phyloP scores from a whole-genome alignment of 805 yeast genomes.

The Lachancea fermentati region DNA sequence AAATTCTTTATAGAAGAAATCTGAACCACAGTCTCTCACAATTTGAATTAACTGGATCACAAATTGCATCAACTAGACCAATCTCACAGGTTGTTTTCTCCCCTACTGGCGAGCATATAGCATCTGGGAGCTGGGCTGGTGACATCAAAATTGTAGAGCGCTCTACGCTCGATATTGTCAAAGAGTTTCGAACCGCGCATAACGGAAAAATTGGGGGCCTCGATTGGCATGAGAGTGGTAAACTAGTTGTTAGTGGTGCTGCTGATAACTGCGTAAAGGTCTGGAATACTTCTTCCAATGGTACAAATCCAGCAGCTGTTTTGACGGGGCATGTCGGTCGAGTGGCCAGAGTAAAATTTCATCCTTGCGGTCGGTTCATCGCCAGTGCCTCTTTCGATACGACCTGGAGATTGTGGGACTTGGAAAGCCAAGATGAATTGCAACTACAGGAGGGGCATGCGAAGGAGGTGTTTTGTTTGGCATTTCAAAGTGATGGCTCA shows the following conservation, averaged over 20 bases:
- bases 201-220: conserved; percentile 65
- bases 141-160: conserved; percentile 45
- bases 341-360: conserved; percentile 55
- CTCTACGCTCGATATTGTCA: conserved; percentile 32
- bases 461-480: conserved; percentile 57
- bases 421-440: conserved; percentile 43
- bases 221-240: conserved; percentile 49
- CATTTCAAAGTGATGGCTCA: conserved; percentile 74
- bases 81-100: conserved; percentile 52
- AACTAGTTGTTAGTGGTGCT: conserved; percentile 40
- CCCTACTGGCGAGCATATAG: conserved; percentile 36
- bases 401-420: conserved; percentile 89
- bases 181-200: conserved; percentile 26
- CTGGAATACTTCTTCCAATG: conserved; percentile 27
- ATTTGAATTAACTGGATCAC: conserved; percentile 56
- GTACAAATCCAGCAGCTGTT: conserved; percentile 19
- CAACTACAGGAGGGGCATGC: conserved; percentile 82
- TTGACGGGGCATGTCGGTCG: conserved; percentile 47
- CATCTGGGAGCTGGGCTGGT: conserved; percentile 86
- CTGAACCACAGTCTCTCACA: conserved; percentile 32
- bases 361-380: conserved; percentile 53
- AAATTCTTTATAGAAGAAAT: conserved; percentile 43
- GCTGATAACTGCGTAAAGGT: conserved; percentile 39
- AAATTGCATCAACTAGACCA: conserved; percentile 64
- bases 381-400: conserved; percentile 76